Evolutionary conservation across 1,139 yeast species (phyloP), one percentile per base, ranked within the genome.

Genomic region (Hansenula sp.): DNA sequence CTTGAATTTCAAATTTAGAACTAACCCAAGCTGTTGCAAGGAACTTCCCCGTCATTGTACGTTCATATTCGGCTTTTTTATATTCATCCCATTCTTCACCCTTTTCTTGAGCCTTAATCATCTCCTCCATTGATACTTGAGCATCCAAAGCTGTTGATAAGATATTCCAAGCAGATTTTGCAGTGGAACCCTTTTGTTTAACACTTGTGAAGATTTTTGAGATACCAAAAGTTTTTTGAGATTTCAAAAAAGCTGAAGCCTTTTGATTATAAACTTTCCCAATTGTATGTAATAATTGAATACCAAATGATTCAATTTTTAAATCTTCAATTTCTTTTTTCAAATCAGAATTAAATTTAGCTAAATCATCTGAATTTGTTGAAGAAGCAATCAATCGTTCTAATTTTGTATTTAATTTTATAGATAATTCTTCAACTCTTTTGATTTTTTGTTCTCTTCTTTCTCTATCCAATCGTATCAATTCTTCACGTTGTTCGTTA

Each of bases 1-100:
- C 77, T 39, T 83, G 81, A 39, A 84, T 80, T 63, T 85, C 95
- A 58, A 78, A 84, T 55, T 81, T 84, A 15, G 89, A 80, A 35
- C 86, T 74, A 1, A 84, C 86, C 95, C 95, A 85, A 19, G 87
- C 89, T 10, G 88, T 82, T 16, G 84, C 85, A 45, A 85, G 71
- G 42, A 85, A 72, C 61, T 85, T 84, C 25, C 94, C 93, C 3
- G 85, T 82, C 63, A 84, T 75, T 31, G 75, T 66, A 44, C 84
- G 71, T 58, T 84, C 89, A 58, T 77, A 74, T 57, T 82, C 84
- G 7, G 79, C 83, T 51, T 76, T 77, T 57, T 77, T 74, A 46
- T 68, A 67, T 40, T 68, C 68, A 51, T 79, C 84, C 49, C 69
- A 68, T 40, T 70, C 72, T 48, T 76, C 73, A 44, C 71, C 66